phyloP scores from a whole-genome alignment of 2,329 filamentous ascomycete species.

The Gremmenia infestans region DNA sequence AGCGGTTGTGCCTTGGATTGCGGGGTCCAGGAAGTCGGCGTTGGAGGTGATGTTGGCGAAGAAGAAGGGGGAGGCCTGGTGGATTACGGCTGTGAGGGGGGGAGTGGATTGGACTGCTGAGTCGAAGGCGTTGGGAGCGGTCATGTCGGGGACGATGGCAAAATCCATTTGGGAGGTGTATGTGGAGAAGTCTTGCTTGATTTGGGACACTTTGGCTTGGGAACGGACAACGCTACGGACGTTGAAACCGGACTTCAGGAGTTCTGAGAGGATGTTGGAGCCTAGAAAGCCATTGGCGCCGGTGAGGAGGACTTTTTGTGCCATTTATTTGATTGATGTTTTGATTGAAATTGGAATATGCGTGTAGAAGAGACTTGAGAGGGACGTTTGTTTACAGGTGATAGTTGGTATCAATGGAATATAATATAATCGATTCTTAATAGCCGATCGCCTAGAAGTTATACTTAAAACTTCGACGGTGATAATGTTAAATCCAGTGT shows the following conservation, averaged over 20 bases:
- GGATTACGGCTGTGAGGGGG: conserved; percentile 48
- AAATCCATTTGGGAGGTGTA: neutral
- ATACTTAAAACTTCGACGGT: too few relatives aligned
- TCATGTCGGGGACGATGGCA: conserved; percentile 2
- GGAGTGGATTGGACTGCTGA: conserved; percentile 53
- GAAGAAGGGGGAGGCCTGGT: conserved; percentile 56
- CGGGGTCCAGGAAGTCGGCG: conserved; percentile 44
- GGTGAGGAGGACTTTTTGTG: conserved; percentile 27
- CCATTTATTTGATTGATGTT: conserved; percentile 7
- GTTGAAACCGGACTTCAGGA: conserved; percentile 63
- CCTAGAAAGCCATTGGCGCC: conserved; percentile 31
- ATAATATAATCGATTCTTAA: too few relatives aligned
- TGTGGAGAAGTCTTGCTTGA: neutral
- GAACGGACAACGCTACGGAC: conserved; percentile 22
- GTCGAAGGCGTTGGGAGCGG: conserved; percentile 53
- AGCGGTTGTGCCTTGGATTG: conserved; percentile 56
- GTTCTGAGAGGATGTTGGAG: conserved; percentile 36
- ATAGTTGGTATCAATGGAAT: too few relatives aligned
- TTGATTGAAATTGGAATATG: neutral
- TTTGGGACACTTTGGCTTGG: neutral
- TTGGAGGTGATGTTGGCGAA: conserved; percentile 27
- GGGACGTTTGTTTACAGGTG: too few relatives aligned
- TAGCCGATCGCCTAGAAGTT: too few relatives aligned
- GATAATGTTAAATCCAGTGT: too few relatives aligned
- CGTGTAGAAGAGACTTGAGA: too few relatives aligned